phyloP scores from a whole-genome alignment of 2,329 filamentous ascomycete species.

The Sclerotiophoma versabilis region DNA sequence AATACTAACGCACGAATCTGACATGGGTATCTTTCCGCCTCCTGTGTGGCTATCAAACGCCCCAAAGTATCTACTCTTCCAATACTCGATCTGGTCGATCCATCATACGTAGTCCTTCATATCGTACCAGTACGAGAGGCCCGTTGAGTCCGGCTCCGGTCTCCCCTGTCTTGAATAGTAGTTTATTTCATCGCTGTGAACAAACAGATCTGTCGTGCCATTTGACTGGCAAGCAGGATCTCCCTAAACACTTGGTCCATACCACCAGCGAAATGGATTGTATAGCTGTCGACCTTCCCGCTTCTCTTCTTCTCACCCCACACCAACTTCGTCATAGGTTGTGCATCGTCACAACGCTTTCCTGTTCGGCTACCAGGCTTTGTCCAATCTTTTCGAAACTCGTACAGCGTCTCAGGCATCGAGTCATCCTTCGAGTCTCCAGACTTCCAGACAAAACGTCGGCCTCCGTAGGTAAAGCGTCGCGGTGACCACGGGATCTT shows the following conservation, averaged over 20 bases:
- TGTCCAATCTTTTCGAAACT: conserved; percentile 44
- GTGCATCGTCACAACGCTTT: conserved; percentile 45
- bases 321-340: conserved; percentile 36
- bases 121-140: background rate
- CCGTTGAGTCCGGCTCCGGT: conserved; percentile 3
- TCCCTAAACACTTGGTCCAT: conserved; percentile 49
- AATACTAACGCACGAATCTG: background rate
- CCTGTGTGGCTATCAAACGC: background rate
- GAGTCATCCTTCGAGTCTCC: conserved; percentile 57
- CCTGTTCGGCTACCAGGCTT: conserved; percentile 47
- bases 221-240: conserved; percentile 47
- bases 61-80: background rate
- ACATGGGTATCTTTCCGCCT: conserved; percentile 3
- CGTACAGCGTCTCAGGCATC: conserved; percentile 49
- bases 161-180: background rate
- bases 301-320: conserved; percentile 49
- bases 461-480: conserved; percentile 47
- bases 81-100: background rate
- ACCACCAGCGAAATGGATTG: conserved; percentile 47
- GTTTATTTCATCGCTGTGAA: conserved; percentile 46
- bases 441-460: conserved; percentile 53
- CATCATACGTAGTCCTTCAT: background rate
- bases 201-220: conserved; percentile 46
- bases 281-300: conserved; percentile 48
- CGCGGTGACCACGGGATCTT: conserved; percentile 50